These are phyloP conservation scores for Boechera retrofracta DNA, from an alignment of 345 rosid species.

Conservation along the genomic window DNA sequence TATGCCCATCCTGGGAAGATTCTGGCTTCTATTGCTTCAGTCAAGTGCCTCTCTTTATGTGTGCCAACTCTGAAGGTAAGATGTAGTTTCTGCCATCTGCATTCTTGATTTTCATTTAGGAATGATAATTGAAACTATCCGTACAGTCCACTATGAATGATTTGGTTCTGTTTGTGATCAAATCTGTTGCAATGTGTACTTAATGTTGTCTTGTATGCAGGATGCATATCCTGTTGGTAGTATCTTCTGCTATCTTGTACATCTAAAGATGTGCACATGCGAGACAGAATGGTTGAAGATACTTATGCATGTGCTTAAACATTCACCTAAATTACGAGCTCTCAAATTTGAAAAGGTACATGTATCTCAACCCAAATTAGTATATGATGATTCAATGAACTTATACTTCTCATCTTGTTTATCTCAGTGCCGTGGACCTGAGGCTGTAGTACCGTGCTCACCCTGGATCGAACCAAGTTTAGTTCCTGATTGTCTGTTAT, in stretches of 20 bases:
- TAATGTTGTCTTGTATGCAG: neutral
- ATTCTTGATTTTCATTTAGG: neutral
- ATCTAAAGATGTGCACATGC: slow-evolving; percentile 4
- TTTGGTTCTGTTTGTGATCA: too few species aligned
- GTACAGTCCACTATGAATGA: too few species aligned
- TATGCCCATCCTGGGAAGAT: neutral
- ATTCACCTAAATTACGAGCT: slow-evolving; percentile 18
- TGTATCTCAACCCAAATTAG: neutral
- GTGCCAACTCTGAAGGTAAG: neutral
- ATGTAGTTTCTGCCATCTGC: neutral
- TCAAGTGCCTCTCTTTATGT: slow-evolving; percentile 17
- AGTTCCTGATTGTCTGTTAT: slow-evolving; percentile 21
- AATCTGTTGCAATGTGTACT: neutral
- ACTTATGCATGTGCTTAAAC: slow-evolving; percentile 18
- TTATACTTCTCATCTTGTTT: neutral
- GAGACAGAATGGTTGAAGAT: slow-evolving; percentile 18
- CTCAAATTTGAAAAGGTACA: slow-evolving; percentile 19
- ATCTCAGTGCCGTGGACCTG: neutral
- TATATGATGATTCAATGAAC: neutral
- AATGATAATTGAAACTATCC: too few species aligned
- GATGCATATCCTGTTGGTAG: slow-evolving; percentile 1
- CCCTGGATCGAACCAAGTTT: slow-evolving; percentile 17
- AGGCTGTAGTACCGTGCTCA: neutral
- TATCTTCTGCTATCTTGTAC: neutral
- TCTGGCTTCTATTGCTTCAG: slow-evolving; percentile 27